Base-by-base conservation (phyloP, 1,139 yeast genomes). In the Taiozyma sp. region DNA sequence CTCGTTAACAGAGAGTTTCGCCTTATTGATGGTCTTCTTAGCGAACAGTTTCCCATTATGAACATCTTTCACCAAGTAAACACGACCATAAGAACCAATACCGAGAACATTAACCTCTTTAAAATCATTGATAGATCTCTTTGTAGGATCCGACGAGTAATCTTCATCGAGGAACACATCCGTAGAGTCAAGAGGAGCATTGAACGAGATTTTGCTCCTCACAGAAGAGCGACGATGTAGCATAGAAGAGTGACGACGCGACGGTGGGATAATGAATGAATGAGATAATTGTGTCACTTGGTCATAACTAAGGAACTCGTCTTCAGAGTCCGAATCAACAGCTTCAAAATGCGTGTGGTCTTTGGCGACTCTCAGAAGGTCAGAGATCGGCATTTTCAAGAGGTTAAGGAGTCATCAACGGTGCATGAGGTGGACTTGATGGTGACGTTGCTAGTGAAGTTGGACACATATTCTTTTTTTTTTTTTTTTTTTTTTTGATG, bases 81-180 rank as follows among this genome's bases (percentile, higher is more conserved):
- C 98, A 61, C 86, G 87, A 3, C 98, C 97, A 63, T 87, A 90
- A 0, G 96, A 88, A 4, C 98, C 98, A 55, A 83, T 81, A 0
- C 98, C 98, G 30, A 90, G 71, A 1, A 88, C 91, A 63, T 80
- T 82, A 6, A 89, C 67, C 4, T 86, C 87, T 56, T 79, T 81
- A 60, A 90, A 90, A 64, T 90, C 96, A 2, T 71, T 61, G 0
- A 80, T 68, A 52, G 63, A 68, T 61, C 63, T 51, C 11, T 44
- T 43, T 5, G 54, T 41, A 3, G 48, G 32, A 29, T 53, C 55
- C 3, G 42, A 43, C 0, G 62, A 52, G 47, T 53, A 59, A 43
- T 59, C 53, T 5, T 46, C 39, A 1, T 32, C 47, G 5, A 58
- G 19, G 4, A 40, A 30, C 7, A 58, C 39, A 13, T 53, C 52